Evolutionary conservation across 768 basidiomycete species (phyloP), one percentile per base, ranked within the genome.

Genomic region (Phlebiopsis gigantea): DNA sequence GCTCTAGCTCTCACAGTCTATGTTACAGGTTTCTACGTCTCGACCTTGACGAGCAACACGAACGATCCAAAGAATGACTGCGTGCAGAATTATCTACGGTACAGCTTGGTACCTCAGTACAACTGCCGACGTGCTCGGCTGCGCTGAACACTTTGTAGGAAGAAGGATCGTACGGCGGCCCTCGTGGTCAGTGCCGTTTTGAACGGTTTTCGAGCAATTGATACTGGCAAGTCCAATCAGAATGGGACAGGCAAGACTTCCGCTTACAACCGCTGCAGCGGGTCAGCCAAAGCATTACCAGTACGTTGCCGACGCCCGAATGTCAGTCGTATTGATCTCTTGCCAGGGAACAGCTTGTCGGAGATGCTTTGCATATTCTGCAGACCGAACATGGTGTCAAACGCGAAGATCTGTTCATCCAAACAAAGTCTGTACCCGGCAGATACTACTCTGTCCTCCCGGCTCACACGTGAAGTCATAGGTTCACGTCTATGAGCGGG

Each of bases 181-280:
- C 78, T 92, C 2, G 90, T 93, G 19, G 71, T 86, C 49, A 77
- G 75, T 54, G 92, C 92, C 9, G 81, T 93, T 55, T 70, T 86
- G 39, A 78, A 81, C 60, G 91, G 92, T 5, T 93, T 93, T 67
- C 73, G 84, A 46, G 90, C 87, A 4, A 83, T 93, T 26, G 92
- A 94, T 63, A 92, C 89, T n/a, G 90, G 89, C 78, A 69, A 59
- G 75, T 69, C 66, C 31, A 44, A 42, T 25, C n/a, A 25, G 17
- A 21, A 29, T 5, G 10, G n/a, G 28, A 4, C 31, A 17, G 15
- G 3, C n/a, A n/a, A n/a, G n/a, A n/a, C n/a, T n/a, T n/a, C n/a
- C n/a, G n/a, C n/a, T 17, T 24, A 4, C 42, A 46, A 22, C 6
- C 41, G 10, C 4, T 53, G 34, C 57, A 83, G 85, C 86, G 24